A percentile compares a stretch with the other conserved stretches of the same genome.
Evolutionary conservation across 2,329 filamentous ascomycete genomes (phyloP).

Genomic region (Sporothrix pseudoabietina): DNA sequence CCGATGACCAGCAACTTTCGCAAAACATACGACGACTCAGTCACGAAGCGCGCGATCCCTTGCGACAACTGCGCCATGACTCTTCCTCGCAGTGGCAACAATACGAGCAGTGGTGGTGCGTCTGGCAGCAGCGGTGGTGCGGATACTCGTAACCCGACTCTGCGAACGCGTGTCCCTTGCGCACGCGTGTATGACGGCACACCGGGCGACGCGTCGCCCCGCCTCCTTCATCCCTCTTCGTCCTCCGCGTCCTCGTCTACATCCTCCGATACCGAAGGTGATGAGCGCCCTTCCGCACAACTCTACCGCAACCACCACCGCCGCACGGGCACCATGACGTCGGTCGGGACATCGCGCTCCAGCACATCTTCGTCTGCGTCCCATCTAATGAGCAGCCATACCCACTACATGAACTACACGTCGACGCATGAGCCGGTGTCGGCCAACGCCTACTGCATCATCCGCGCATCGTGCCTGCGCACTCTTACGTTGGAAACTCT

Average conservation of each 20-base stretch:
- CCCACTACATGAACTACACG: slow-evolving; percentile 68
- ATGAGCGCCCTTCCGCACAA: slow-evolving; percentile 46
- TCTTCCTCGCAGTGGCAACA: slow-evolving; percentile 48
- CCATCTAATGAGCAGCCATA: slow-evolving; percentile 50
- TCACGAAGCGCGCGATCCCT: slow-evolving; percentile 63
- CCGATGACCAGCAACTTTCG: slow-evolving; percentile 47
- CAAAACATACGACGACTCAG: slow-evolving; percentile 66
- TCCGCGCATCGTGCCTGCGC: slow-evolving; percentile 66
- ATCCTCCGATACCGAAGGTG: slow-evolving; percentile 55
- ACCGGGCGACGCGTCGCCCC: slow-evolving; percentile 51
- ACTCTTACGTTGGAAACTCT: slow-evolving; percentile 68
- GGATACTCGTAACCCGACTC: slow-evolving; percentile 54
- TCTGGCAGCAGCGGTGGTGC: slow-evolving; percentile 22
- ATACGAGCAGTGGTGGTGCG: slow-evolving; percentile 4
- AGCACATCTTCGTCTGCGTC: slow-evolving; percentile 53
- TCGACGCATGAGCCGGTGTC: slow-evolving; percentile 67
- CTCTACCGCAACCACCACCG: slow-evolving; percentile 38
- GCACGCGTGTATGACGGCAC: slow-evolving; percentile 56
- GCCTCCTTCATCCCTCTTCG: slow-evolving; percentile 54
- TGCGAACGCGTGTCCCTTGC: slow-evolving; percentile 63
- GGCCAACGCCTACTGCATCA: slow-evolving; percentile 65
- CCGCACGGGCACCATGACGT: slow-evolving; percentile 49
- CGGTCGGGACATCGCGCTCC: slow-evolving; percentile 54
- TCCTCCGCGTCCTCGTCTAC: slow-evolving; percentile 43
- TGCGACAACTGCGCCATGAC: slow-evolving; percentile 71